Evolutionary conservation across 2,329 filamentous ascomycete genomes (phyloP), one percentile per base, ranked within the genome.

Genomic region (Tolypocladium nubicola): DNA sequence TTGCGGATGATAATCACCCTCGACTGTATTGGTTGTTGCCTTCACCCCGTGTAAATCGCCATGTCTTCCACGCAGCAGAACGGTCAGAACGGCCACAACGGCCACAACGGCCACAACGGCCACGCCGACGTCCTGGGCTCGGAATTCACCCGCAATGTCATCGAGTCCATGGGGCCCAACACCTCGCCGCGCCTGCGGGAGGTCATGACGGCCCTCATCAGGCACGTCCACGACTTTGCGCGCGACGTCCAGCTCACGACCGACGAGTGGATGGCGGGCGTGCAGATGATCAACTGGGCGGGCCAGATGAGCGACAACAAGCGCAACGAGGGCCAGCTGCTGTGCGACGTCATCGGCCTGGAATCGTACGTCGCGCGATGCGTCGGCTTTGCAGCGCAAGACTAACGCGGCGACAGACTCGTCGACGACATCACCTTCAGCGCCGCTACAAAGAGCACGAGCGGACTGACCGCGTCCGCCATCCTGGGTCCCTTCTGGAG

Each of bases 401-500:
- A 40, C 26, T 35, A 21, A 58, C 21, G n/a, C 11, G n/a, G 37
- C 13, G 11, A n/a, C 55, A 79, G 76, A 23, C 81, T 89, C 4
- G 88, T 92, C 52, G 89, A 93, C 69, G 88, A 93, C 69, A 93
- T 94, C 66, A 89, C 87, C 57, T 87, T 85, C 73, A 85, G 83
- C 54, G 62, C 66, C 19, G 79, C 79, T 54, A 74, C 78, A 56
- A 73, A 73, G 54, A 64, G 66, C 40, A 61, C 67, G 43, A 74
- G 75, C 16, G 66, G 74, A 16, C 77, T 84, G 13, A 94, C 89
- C 6, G 82, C 88, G 2, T 88, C 88, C 4, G 85, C 90, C 45
- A 90, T 96, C 62, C 80, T 96, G 0, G 90, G 90, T 0, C 90
- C 90, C 1, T 96, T 96, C 75, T 95, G 89, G 82, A 81, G 89